Evolutionary conservation across 2,329 filamentous ascomycete genomes (phyloP), one percentile per base, ranked within the genome.

Genomic region (Aspergillus sp.): DNA sequence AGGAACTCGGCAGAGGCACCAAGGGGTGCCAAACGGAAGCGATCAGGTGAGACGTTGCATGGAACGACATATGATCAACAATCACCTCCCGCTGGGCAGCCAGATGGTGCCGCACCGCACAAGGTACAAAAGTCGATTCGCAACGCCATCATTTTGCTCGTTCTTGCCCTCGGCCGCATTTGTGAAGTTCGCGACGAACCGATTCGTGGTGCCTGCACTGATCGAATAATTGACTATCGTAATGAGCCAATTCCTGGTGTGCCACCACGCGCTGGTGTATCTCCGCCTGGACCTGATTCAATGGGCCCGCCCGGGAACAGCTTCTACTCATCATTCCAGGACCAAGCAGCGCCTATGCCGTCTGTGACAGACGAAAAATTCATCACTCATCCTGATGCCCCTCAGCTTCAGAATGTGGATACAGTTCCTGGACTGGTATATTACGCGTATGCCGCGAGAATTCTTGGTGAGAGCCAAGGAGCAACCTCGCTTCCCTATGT

Each of bases 371-470:
- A 44, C 40, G 51, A 54, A 19, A 51, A 39, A 8, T 50, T 49
- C 30, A 45, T 37, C 12, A 53, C 30, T 11, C 61, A 51, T 6
- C 62, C 52, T 15, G 71, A 69, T 19, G 58, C 54, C 3, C 54
- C 62, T 3, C 49, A 65, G 13, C 61, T 74, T 53, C 81, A 83
- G 65, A 96, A 96, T 69, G 82, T 95, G 51, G 92, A 98, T 67
- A 83, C 89, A 6, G 89, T 97, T 60, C 93, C 95, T 0, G 95
- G 95, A 0, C 79, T 98, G 57, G 89, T 92, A 30, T 97, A 97
- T 71, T 97, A 93, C 71, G 89, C 90, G 1, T 87, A 90, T 60
- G 93, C 92, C 2, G 89, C 89, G 1, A 89, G 95, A 60, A 96
- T 98, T 39, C 78, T 98, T 15, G 92, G 92, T 5, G 89, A 89